Base-by-base conservation (phyloP, 1,284 basidiomycete species). In the Trichosporon coremiiforme region DNA sequence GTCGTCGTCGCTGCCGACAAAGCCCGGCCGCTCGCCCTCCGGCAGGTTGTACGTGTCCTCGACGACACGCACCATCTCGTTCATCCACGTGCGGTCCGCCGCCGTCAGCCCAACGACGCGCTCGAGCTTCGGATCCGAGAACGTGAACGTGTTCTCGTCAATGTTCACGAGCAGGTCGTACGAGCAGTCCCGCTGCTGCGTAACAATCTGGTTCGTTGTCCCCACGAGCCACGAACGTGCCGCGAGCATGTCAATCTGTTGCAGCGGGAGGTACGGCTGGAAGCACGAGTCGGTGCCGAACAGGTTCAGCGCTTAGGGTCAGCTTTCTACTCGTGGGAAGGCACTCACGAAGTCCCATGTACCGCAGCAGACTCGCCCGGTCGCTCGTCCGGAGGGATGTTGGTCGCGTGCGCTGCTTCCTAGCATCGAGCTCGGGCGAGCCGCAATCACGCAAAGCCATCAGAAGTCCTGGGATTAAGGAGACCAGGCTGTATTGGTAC, bases 61-160 rank as follows among this genome's bases (percentile, higher is more conserved):
- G 12, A 95, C 92, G 65, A 92, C 91, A 67, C 87, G 87, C 64
- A 94, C 88, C 38, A 89, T 85, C 74, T 90, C 89, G 77, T 90
- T 89, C 87, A 99, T 95, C 96, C 97, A 99, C 81, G 94, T 97
- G 70, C 96, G 87, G 83, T 99, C 97, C 0, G 95, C 93, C 0
- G 96, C 86, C 0, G 96, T 98, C 70, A 99, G 85, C 5, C 88
- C 88, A 33, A 91, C 89, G 31, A 91, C 84, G 35, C 90, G 87
- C 75, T 96, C 93, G 5, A 97, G 79, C 77, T 87, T 89, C 0
- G 90, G 88, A 80, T 98, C 90, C 33, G 90, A 86, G 83, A 95
- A 94, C 75, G 96, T 94, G 72, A 98, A 88, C 0, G 87, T 85
- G 10, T 90, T 91, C 2, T 89, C 90, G 78, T 97, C 95, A 41